phyloP scores from a whole-genome alignment of 129 eudicot species.

The Tanacetum coccineum region DNA sequence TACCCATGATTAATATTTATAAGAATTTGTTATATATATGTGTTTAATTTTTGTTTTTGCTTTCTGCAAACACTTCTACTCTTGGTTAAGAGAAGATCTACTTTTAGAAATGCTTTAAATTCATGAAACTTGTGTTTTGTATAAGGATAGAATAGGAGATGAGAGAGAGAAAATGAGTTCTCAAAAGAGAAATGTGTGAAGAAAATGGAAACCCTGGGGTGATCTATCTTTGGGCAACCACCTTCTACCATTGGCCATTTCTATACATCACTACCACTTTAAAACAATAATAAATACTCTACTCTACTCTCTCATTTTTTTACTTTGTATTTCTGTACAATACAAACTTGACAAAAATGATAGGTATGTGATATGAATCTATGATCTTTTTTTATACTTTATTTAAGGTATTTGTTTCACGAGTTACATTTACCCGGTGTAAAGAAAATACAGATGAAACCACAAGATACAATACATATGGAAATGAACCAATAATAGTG shows the following conservation, averaged over 20 bases:
- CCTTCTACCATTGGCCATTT: constrained; percentile 39
- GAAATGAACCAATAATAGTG: no score
- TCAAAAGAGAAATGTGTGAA: constrained; percentile 34
- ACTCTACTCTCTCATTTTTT: background rate
- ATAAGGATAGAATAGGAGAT: constrained; percentile 29
- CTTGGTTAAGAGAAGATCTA: constrained; percentile 44
- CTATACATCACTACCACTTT: constrained; percentile 35
- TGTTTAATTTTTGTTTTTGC: constrained; percentile 16
- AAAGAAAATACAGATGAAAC: no score
- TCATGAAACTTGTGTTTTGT: constrained; percentile 33
- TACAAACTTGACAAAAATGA: background rate
- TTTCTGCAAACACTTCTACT: constrained; percentile 42
- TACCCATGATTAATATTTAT: constrained; percentile 43
- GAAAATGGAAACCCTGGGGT: constrained; percentile 56
- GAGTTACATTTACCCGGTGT: no score
- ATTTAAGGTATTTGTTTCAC: background rate
- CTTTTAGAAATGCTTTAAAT: constrained; percentile 44
- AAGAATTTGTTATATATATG: constrained; percentile 10
- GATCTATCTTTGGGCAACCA: constrained; percentile 47
- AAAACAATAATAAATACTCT: constrained; percentile 22
- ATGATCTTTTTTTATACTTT: background rate
- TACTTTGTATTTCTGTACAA: background rate
- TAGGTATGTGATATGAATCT: background rate
- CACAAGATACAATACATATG: no score
- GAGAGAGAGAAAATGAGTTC: constrained; percentile 27